A percentile compares a stretch with the other conserved stretches of the same genome.
phyloP scores from a whole-genome alignment of 257 asterid genomes.

The Salvia miltiorrhiza region DNA sequence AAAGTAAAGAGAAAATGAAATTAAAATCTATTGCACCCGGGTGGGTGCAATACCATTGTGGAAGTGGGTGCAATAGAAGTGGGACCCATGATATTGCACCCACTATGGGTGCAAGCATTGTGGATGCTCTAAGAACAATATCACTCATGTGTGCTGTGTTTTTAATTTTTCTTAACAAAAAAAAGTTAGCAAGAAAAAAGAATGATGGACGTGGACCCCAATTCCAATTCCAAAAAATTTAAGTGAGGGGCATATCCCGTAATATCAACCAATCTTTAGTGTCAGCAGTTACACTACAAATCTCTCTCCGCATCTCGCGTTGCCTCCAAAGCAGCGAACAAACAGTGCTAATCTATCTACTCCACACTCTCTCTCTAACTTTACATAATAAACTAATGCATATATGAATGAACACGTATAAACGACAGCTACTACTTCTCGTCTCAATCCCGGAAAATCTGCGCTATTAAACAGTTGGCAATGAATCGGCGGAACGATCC shows the following conservation, averaged over 20 bases:
- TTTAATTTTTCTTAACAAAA: too few relatives aligned
- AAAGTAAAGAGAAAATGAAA: too few relatives aligned
- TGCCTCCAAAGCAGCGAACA: slow-evolving; percentile 8
- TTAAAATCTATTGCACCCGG: too few relatives aligned
- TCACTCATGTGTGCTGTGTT: too few relatives aligned
- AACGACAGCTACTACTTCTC: neutral
- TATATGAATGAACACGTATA: neutral
- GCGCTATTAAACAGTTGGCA: slow-evolving; percentile 20
- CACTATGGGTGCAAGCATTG: too few relatives aligned
- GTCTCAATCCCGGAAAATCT: neutral
- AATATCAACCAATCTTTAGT: neutral
- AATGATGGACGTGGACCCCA: neutral
- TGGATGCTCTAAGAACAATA: too few relatives aligned
- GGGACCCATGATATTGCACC: too few relatives aligned
- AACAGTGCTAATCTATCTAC: slow-evolving; percentile 9
- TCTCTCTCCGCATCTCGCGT: slow-evolving; percentile 16
- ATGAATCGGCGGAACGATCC: slow-evolving; percentile 82
- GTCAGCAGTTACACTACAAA: neutral
- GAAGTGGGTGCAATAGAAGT: too few relatives aligned
- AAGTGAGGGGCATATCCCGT: neutral
- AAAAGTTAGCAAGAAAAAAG: too few relatives aligned
- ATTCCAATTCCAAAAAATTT: neutral
- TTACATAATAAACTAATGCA: neutral
- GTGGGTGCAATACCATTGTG: too few relatives aligned
- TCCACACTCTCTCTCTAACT: slow-evolving; percentile 13